Base-by-base conservation (phyloP, 139 green algal species). In the Coccomyxa sp. region DNA sequence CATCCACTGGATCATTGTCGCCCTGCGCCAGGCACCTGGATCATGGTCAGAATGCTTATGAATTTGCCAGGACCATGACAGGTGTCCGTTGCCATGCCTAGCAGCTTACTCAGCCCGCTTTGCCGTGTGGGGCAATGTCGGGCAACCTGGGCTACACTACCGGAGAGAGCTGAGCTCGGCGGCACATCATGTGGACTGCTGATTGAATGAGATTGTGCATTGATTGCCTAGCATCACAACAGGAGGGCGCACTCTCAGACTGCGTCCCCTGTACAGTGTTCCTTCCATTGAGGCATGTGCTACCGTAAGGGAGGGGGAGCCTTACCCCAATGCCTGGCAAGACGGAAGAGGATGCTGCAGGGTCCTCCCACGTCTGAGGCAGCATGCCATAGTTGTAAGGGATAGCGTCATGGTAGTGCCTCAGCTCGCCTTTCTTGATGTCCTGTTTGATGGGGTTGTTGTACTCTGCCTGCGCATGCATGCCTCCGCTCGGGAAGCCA, bases 381-480 rank as follows among this genome's bases (percentile, higher is more conserved):
- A 99, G 88, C 89, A 99, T 82, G 70, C 97, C 97, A 83, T 99
- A 99, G 92, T 99, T 99, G 96, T 95, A 99, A 91, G 99, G 97
- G 90, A 99, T 99, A 94, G 98, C 98, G 93, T 99, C 95, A 64
- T 81, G 97, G 91, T 99, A 99, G 90, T 96, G 96, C 9, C 97
- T 82, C 64, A 99, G 89, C 87, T 98, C 98, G 85, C 95, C 97
- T 90, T 99, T 99, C 93, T 99, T 99, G 72, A 91, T 95, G 86
- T 99, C 96, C 84, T 99, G 97, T 91, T 99, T 99, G 92, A 99
- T 99, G 75, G 95, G 97, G 31, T 84, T 99, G 76, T 75, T 82
- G 29, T 84, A 79, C 92, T 99, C 96, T 70, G 98, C 94, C 92
- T 97, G 90, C 55, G 14, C 29, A 36, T 36, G 64, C 64, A 36